A percentile compares a stretch with the other conserved stretches of the same genome.
phyloP scores from a whole-genome alignment of 1,284 basidiomycete genomes.

The Fomitiporia mediterranea region DNA sequence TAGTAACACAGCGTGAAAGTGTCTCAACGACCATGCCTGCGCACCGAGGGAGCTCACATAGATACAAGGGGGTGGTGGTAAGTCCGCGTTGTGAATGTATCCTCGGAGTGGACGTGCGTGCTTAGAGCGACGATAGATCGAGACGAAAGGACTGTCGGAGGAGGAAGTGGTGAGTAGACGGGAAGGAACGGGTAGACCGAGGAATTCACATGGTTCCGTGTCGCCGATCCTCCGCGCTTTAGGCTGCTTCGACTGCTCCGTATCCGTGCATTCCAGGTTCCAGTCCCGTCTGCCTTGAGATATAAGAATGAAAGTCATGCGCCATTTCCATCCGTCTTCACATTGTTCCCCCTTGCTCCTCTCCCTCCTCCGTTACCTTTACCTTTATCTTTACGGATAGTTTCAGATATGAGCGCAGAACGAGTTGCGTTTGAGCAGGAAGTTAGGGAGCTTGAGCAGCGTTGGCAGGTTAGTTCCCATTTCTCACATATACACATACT shows the following conservation, averaged over 20 bases:
- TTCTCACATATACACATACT: constrained; percentile 1
- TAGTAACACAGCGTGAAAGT: neutral
- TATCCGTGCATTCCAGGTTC: too few species aligned
- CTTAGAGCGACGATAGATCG: neutral
- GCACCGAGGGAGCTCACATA: neutral
- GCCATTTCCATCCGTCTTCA: neutral
- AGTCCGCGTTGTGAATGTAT: neutral
- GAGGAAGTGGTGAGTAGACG: neutral
- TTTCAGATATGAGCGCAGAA: constrained; percentile 35
- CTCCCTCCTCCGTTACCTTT: neutral
- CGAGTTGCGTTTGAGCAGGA: constrained; percentile 71
- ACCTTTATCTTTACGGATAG: neutral
- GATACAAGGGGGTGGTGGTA: neutral
- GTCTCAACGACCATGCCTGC: neutral
- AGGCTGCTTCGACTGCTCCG: neutral
- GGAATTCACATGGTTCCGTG: constrained; percentile 1
- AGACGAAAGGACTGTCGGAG: too few species aligned
- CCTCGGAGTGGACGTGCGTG: neutral
- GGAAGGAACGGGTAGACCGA: neutral
- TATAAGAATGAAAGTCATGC: neutral
- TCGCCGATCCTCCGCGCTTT: constrained; percentile 1
- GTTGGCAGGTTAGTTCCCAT: constrained; percentile 76
- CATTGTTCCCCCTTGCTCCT: neutral
- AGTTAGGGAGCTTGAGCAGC: constrained; percentile 81
- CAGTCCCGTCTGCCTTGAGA: neutral